phyloP scores from a whole-genome alignment of 108 stramenopile species.

The Cyclotella baltica region DNA sequence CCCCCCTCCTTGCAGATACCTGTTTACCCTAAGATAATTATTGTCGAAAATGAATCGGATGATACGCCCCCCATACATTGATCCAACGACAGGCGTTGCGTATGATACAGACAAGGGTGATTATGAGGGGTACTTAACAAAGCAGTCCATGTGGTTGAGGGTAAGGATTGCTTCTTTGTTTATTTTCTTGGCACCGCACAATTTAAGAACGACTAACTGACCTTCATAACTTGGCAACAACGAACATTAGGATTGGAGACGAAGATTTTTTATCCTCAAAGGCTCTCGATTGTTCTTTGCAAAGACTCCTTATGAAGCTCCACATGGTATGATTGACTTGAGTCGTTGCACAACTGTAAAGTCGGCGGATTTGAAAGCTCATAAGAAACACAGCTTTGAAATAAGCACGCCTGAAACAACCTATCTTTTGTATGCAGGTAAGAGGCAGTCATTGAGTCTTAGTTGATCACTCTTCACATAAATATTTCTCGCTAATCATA shows the following conservation, averaged over 20 bases:
- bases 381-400: slow-evolving; percentile 96
- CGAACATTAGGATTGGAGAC: slow-evolving; percentile 98
- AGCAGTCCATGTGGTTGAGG: slow-evolving; percentile 92
- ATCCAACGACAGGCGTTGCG: slow-evolving; percentile 82
- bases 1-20: too few species aligned
- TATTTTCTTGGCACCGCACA: neutral
- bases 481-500: slow-evolving; percentile 29
- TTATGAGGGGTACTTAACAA: slow-evolving; percentile 93
- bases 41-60: slow-evolving; percentile 47
- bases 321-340: slow-evolving; percentile 96
- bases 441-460: neutral
- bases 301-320: slow-evolving; percentile 79
- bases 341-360: slow-evolving; percentile 98
- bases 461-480: neutral
- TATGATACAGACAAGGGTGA: slow-evolving; percentile 88
- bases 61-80: slow-evolving; percentile 80
- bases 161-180: slow-evolving; percentile 48
- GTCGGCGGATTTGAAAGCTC: slow-evolving; percentile 95
- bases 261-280: slow-evolving; percentile 98
- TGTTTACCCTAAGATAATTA: too few species aligned
- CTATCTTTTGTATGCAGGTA: slow-evolving; percentile 93
- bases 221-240: too few species aligned
- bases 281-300: slow-evolving; percentile 97
- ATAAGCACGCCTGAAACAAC: slow-evolving; percentile 96
- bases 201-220: too few species aligned